These are phyloP conservation scores for Backusella morwellensis DNA, from an alignment of 192 early-diverging fungal genomes.

Conservation along the genomic window DNA sequence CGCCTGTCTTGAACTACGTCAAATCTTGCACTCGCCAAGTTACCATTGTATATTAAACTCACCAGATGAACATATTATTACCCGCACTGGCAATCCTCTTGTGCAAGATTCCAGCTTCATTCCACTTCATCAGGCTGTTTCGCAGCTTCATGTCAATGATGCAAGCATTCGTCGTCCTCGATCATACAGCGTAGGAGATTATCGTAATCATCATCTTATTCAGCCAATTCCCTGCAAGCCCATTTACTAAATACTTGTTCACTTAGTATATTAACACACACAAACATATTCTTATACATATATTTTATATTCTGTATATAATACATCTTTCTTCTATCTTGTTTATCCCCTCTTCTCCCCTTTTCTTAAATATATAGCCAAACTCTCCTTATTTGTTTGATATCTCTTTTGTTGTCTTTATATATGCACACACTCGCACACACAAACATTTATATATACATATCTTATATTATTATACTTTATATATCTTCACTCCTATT, in stretches of 20 bases:
- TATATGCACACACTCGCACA: not conserved
- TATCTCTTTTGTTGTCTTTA: not conserved
- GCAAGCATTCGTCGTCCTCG: not conserved
- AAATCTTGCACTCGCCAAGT: conserved; percentile 13
- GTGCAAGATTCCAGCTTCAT: conserved; percentile 22
- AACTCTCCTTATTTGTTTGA: not conserved
- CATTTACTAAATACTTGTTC: not conserved
- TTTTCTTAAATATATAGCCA: not conserved
- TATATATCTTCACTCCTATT: not conserved
- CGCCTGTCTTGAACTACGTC: conserved; percentile 17
- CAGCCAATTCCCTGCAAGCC: not conserved
- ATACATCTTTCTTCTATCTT: not conserved
- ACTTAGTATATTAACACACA: not conserved
- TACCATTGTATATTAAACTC: not conserved
- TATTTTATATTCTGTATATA: not conserved
- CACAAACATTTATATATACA: not conserved
- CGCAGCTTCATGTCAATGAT: conserved; percentile 15
- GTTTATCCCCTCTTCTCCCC: not conserved
- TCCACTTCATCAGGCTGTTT: conserved; percentile 20
- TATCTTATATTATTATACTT: not conserved
- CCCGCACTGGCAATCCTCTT: conserved; percentile 19
- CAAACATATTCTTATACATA: not conserved
- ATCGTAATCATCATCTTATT: conserved; percentile 3
- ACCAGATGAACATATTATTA: conserved; percentile 13
- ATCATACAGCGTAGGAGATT: conserved; percentile 16